Conservation (phyloP, 83 land plant genomes). For the Picea abies region DNA sequence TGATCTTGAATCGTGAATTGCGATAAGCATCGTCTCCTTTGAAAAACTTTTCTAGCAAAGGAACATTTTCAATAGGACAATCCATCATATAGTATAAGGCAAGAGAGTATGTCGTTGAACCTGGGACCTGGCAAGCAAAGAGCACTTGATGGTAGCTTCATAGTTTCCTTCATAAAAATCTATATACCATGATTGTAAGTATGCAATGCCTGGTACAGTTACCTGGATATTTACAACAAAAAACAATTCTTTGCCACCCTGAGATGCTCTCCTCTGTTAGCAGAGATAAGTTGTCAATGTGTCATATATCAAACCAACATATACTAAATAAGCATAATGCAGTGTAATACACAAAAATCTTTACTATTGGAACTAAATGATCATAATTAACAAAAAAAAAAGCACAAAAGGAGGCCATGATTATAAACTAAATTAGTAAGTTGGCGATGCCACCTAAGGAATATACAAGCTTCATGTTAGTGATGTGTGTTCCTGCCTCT, state of each 20-base stretch:
- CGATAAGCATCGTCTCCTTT: conserved; percentile 86
- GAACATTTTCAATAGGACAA: conserved; percentile 58
- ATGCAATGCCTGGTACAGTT: conserved; percentile 6
- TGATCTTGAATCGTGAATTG: conserved; percentile 92
- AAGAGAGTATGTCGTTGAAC: conserved; percentile 71
- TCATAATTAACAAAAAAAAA: background rate
- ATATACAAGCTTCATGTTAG: background rate
- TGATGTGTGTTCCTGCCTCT: background rate
- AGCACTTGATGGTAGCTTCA: background rate
- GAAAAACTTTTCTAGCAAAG: conserved; percentile 73
- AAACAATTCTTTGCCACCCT: conserved; percentile 74
- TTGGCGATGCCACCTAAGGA: background rate
- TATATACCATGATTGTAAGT: background rate
- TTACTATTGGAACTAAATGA: background rate
- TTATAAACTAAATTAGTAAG: too few species aligned
- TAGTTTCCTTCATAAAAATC: background rate
- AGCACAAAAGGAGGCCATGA: background rate
- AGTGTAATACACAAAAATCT: background rate
- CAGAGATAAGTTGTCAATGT: background rate
- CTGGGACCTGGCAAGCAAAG: conserved; percentile 66
- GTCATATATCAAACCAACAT: background rate
- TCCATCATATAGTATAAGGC: conserved; percentile 84
- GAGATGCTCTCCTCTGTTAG: conserved; percentile 56
- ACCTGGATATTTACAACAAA: conserved; percentile 88
- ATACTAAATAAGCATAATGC: conserved; percentile 6